These are phyloP conservation scores for Alternaria postmessia DNA, from an alignment of 2,329 filamentous ascomycete species.

Conservation along the genomic window DNA sequence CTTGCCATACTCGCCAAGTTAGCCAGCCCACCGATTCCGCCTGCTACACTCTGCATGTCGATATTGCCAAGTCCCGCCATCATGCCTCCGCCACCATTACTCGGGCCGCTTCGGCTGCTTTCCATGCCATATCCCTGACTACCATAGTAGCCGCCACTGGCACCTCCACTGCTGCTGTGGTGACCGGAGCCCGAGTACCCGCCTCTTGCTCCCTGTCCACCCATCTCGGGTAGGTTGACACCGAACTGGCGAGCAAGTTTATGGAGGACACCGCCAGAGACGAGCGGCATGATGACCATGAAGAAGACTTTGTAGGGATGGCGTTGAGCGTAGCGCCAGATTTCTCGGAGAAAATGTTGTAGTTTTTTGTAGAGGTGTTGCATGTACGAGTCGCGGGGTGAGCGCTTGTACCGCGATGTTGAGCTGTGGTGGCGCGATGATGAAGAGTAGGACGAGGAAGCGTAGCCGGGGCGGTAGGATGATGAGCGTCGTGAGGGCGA, in stretches of 20 bases:
- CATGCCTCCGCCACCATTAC: slow-evolving; percentile 32
- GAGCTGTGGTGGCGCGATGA: slow-evolving; percentile 57
- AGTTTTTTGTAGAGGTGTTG: slow-evolving; percentile 76
- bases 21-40: slow-evolving; percentile 56
- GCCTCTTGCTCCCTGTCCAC: slow-evolving; percentile 36
- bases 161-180: neutral
- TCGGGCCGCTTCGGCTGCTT: slow-evolving; percentile 37
- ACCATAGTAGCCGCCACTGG: slow-evolving; percentile 55
- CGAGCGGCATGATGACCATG: slow-evolving; percentile 84
- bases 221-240: slow-evolving; percentile 71
- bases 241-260: slow-evolving; percentile 82
- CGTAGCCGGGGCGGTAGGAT: slow-evolving; percentile 41
- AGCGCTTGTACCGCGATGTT: slow-evolving; percentile 78
- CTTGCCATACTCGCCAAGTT: slow-evolving; percentile 57
- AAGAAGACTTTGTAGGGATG: slow-evolving; percentile 92
- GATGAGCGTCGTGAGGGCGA: slow-evolving; percentile 31
- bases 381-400: slow-evolving; percentile 80
- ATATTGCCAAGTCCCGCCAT: slow-evolving; percentile 37
- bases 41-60: slow-evolving; percentile 41
- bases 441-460: slow-evolving; percentile 39
- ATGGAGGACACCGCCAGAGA: slow-evolving; percentile 82
- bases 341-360: slow-evolving; percentile 79
- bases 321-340: slow-evolving; percentile 80
- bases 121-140: slow-evolving; percentile 54
- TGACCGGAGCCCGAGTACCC: slow-evolving; percentile 34